phyloP scores from a whole-genome alignment of 2,329 filamentous ascomycete species.

The Microdochium trichocladiopsis region DNA sequence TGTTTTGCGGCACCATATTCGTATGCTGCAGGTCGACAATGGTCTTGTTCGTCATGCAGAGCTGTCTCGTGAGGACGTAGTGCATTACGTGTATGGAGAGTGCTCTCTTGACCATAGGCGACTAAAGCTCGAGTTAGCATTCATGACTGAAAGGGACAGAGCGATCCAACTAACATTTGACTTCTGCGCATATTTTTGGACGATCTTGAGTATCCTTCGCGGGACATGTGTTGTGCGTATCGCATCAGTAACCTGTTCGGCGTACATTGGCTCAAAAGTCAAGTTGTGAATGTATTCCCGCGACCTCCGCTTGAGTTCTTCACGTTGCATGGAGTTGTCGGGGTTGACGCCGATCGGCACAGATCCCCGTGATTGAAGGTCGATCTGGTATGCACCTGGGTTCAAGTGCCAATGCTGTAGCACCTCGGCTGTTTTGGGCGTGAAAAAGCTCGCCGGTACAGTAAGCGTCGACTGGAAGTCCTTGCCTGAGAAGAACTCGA shows the following conservation, averaged over 20 bases:
- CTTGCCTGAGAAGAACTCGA: conserved; percentile 41
- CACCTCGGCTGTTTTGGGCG: conserved; percentile 37
- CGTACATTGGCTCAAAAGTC: conserved; percentile 37
- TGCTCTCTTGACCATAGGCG: conserved; percentile 43
- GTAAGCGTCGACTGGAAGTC: conserved; percentile 35
- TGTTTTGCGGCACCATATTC: conserved; percentile 34
- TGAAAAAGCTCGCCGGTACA: conserved; percentile 46
- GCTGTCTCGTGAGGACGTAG: conserved; percentile 48
- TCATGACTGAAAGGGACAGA: conserved; percentile 1
- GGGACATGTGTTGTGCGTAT: conserved; percentile 38
- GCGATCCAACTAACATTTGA: conserved; percentile 28
- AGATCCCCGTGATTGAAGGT: conserved; percentile 32
- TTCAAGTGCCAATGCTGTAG: conserved; percentile 44
- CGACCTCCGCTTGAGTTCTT: conserved; percentile 36
- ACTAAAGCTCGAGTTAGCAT: conserved; percentile 17
- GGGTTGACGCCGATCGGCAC: conserved; percentile 45
- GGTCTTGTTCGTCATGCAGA: conserved; percentile 39
- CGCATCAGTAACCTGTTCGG: conserved; percentile 42
- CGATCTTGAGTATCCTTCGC: conserved; percentile 35
- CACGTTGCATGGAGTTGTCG: conserved; percentile 29
- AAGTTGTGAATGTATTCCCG: conserved; percentile 44
- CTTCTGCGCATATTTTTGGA: conserved; percentile 38
- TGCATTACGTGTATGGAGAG: conserved; percentile 50
- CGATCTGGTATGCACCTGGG: conserved; percentile 25
- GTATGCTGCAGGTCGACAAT: conserved; percentile 32